Base-by-base conservation (phyloP, 768 basidiomycete species). In the Suillus alpinus region DNA sequence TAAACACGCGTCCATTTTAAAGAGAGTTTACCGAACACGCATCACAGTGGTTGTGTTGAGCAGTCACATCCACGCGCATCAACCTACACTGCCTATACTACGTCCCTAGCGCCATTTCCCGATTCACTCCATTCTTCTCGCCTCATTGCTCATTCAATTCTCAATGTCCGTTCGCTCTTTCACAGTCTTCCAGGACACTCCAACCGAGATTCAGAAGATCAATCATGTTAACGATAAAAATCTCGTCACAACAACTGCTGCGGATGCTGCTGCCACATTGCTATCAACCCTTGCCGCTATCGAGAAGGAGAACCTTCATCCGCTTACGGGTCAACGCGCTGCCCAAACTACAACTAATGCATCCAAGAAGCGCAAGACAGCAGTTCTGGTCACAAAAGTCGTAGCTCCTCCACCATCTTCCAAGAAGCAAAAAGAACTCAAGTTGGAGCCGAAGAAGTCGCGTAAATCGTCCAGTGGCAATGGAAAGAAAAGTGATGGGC, bases 241-340 rank as follows among this genome's bases (percentile, higher is more conserved):
- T 60, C 39, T 68, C 62, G 58, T 64, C 13, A 65, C 57, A n/a
- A 64, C 59, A 62, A 60, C 63, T 5, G 56, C 62, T 46, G 51
- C 71, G 51, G 70, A 69, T 62, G 55, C 62, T 41, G 65, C 72
- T 61, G 65, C 76, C 63, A 75, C 78, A 65, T 63, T 71, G 8
- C 64, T 75, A 59, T 73, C 76, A 61, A 72, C 77, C 5, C 71
- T 73, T 29, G 71, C 74, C 10, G 73, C 78, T 40, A 67, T 77
- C 43, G 88, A 91, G 77, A 92, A 92, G 80, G 91, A 92, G 75
- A 92, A 92, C 69, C 77, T 86, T 47, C 81, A 92, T 71, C 91
- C 91, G 49, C 63, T 87, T 66, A 92, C 91, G 3, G 91, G 91
- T 6, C 81, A 83, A 61, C 85, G 83, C 40, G 73, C 85, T 3